A percentile compares a stretch with the other conserved stretches of the same genome.
phyloP scores from a whole-genome alignment of 176 grass and related monocot genomes.

The Puya raimondii region DNA sequence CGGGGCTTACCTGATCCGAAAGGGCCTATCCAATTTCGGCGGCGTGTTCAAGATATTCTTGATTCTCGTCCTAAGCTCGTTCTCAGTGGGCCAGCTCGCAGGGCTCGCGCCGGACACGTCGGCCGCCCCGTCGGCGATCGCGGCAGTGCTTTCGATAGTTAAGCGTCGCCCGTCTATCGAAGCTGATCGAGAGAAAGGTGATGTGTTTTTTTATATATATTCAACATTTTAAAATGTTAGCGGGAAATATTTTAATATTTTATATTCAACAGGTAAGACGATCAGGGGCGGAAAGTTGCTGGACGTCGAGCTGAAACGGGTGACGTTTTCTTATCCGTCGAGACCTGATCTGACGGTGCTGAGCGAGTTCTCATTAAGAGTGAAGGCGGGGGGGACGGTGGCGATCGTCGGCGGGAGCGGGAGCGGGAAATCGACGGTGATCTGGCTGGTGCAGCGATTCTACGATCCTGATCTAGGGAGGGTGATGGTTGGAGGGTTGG shows the following conservation, averaged over 20 bases:
- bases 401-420: conserved; percentile 46
- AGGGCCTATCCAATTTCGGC: conserved; percentile 23
- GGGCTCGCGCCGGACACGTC: conserved; percentile 39
- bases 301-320: conserved; percentile 42
- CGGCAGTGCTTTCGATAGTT: conserved; percentile 23
- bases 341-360: conserved; percentile 29
- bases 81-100: conserved; percentile 40
- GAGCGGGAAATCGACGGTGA: conserved; percentile 68
- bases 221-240: too few species aligned
- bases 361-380: conserved; percentile 27
- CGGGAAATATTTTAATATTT: too few species aligned
- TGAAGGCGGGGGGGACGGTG: conserved; percentile 36
- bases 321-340: conserved; percentile 45
- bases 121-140: conserved; percentile 26
- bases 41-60: conserved; percentile 61
- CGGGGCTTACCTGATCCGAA: conserved; percentile 30
- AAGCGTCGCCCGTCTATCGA: conserved; percentile 24
- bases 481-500: conserved; percentile 39
- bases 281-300: conserved; percentile 29
- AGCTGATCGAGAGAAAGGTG: not conserved
- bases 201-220: too few species aligned
- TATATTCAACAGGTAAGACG: not conserved
- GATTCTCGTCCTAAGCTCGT: conserved; percentile 48
- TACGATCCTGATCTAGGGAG: conserved; percentile 33
- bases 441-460: conserved; percentile 70